Percentiles rank a stretch among this genome's conserved stretches.
Conservation (phyloP, 2,329 filamentous ascomycete genomes). For the Botrytis elliptica region DNA sequence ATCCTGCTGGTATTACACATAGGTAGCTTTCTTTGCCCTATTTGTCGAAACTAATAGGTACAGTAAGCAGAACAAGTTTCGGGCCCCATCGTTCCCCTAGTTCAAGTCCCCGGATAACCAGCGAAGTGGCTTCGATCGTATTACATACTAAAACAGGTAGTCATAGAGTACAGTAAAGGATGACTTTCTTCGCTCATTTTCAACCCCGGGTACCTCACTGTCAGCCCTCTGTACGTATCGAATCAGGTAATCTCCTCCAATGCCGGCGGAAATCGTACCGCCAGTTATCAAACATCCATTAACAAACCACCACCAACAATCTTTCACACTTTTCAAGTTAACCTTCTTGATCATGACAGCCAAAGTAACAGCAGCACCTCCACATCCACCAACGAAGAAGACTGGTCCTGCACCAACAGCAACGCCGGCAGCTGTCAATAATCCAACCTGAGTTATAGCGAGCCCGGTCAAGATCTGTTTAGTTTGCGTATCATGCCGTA, state of each 20-base stretch:
- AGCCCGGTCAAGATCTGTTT: constrained; percentile 73
- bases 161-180: constrained; percentile 19
- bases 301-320: constrained; percentile 77
- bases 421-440: constrained; percentile 68
- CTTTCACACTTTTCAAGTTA: constrained; percentile 61
- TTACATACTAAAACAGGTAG: neutral
- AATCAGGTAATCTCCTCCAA: constrained; percentile 59
- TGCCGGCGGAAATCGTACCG: constrained; percentile 57
- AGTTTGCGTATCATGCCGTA: constrained; percentile 74
- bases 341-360: constrained; percentile 67
- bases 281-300: constrained; percentile 70
- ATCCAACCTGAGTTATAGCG: constrained; percentile 64
- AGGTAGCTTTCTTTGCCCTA: neutral
- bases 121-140: neutral
- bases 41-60: neutral
- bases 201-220: neutral
- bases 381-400: constrained; percentile 67
- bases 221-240: constrained; percentile 43
- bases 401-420: constrained; percentile 66
- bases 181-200: constrained; percentile 11
- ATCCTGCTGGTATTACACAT: neutral
- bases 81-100: too few species aligned
- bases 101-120: neutral
- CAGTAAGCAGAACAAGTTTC: neutral
- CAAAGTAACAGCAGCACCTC: constrained; percentile 59